Percentiles rank a stretch among this genome's conserved stretches.
Conservation (phyloP, 1,139 yeast species). For the Starmera stellimalicola region DNA sequence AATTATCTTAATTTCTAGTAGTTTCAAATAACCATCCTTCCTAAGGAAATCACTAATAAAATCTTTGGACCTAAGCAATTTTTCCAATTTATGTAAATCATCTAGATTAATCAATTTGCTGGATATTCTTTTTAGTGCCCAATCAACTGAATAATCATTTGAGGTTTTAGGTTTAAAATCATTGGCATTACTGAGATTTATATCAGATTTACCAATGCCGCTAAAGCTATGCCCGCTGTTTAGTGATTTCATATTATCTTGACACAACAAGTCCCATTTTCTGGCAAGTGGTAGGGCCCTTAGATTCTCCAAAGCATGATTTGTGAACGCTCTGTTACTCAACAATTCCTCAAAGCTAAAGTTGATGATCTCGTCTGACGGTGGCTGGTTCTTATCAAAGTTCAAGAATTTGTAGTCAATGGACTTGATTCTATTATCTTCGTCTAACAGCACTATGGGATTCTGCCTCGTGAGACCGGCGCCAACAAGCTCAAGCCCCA, state of each 20-base stretch:
- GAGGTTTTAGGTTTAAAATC: neutral
- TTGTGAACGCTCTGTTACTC: constrained; percentile 13
- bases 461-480: neutral
- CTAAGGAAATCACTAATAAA: constrained; percentile 13
- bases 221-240: neutral
- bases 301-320: constrained; percentile 13
- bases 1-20: constrained; percentile 7
- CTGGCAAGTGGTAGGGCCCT: constrained; percentile 9
- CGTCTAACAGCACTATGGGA: neutral
- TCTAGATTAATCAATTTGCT: constrained; percentile 5
- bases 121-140: constrained; percentile 12
- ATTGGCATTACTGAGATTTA: constrained; percentile 2
- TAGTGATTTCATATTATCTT: constrained; percentile 8
- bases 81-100: constrained; percentile 18
- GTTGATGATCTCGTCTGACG: constrained; percentile 16
- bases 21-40: constrained; percentile 13
- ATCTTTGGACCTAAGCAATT: constrained; percentile 13
- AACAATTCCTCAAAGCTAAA: constrained; percentile 12
- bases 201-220: neutral
- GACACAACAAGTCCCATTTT: constrained; percentile 19
- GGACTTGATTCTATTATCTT: neutral
- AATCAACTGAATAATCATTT: constrained; percentile 8
- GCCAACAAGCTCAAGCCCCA: neutral
- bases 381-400: constrained; percentile 18
- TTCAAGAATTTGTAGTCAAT: constrained; percentile 15